Conservation (phyloP, 257 asterid genomes). For the Oldenlandia corymbosa region DNA sequence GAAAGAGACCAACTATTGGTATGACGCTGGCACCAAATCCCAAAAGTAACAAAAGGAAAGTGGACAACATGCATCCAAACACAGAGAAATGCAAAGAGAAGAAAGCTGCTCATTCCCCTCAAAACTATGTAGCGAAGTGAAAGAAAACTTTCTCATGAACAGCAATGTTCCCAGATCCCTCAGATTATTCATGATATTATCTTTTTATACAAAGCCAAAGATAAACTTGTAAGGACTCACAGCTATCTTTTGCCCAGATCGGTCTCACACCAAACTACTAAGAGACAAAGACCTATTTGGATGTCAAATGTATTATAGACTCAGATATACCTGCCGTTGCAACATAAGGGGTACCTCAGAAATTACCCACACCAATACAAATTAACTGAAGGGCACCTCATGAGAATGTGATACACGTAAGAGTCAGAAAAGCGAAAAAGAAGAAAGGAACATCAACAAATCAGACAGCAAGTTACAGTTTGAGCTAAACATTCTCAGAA, state of each 20-base stretch:
- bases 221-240: too few species aligned
- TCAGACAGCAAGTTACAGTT: too few species aligned
- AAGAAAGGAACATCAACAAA: background rate
- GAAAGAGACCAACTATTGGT: conserved; percentile 4
- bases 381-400: too few species aligned
- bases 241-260: too few species aligned
- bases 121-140: background rate
- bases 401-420: too few species aligned
- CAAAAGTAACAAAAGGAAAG: background rate
- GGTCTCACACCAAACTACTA: background rate
- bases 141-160: background rate
- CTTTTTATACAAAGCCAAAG: too few species aligned
- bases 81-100: background rate
- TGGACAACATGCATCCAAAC: background rate
- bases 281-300: too few species aligned
- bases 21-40: background rate
- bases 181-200: background rate
- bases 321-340: too few species aligned
- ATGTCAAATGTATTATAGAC: too few species aligned
- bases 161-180: background rate
- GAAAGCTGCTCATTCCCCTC: background rate
- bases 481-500: background rate
- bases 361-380: too few species aligned
- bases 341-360: too few species aligned
- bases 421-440: too few species aligned